A percentile compares a stretch with the other conserved stretches of the same genome.
Conservation (phyloP, 192 early-diverging fungal genomes). For the Coemansia sp. region DNA sequence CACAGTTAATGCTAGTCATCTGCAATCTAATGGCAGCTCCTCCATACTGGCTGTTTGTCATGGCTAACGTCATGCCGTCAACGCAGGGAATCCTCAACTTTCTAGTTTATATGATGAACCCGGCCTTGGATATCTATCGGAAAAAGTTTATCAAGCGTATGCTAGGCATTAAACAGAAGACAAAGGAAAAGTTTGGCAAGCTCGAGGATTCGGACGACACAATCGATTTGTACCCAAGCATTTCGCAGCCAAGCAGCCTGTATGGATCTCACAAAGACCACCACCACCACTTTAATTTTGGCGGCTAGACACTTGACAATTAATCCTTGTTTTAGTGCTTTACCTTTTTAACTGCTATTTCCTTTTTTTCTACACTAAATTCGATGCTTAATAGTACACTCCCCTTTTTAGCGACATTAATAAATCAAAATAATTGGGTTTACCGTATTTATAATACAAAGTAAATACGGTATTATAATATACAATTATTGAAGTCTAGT, state of each 20-base stretch:
- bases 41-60: slow-evolving; percentile 22
- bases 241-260: slow-evolving; percentile 13
- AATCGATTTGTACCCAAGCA: not conserved
- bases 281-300: slow-evolving; percentile 4
- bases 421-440: no score
- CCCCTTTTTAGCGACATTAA: no score
- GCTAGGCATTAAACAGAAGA: slow-evolving; percentile 7
- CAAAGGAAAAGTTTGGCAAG: slow-evolving; percentile 9
- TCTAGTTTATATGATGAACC: slow-evolving; percentile 22
- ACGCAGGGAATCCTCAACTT: slow-evolving; percentile 23
- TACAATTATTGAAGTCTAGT: no score
- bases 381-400: no score
- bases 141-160: slow-evolving; percentile 13
- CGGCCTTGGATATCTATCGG: slow-evolving; percentile 19
- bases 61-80: slow-evolving; percentile 18
- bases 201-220: slow-evolving; percentile 11
- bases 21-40: slow-evolving; percentile 5
- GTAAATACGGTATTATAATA: no score
- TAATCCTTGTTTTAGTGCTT: not conserved
- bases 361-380: not conserved
- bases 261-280: slow-evolving; percentile 8
- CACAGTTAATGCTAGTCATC: slow-evolving; percentile 5
- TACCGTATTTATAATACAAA: no score
- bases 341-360: not conserved
- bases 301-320: not conserved